Percentiles rank a stretch among this genome's conserved stretches.
These are phyloP conservation scores for Solanum pimpinellifolium DNA, from an alignment of 257 asterid genomes.

Conservation along the genomic window DNA sequence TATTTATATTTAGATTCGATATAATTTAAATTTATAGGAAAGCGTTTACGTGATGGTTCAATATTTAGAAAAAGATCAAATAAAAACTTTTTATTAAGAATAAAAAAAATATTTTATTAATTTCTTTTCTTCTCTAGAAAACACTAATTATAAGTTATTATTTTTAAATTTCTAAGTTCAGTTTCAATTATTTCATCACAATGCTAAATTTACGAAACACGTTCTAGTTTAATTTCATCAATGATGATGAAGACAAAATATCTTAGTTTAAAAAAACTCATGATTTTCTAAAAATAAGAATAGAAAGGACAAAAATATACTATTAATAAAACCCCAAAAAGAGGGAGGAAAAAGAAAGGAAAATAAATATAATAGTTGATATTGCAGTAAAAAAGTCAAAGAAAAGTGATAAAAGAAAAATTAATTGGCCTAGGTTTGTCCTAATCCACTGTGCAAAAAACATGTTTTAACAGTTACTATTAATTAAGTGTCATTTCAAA, in stretches of 20 bases:
- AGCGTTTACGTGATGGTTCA: fast-evolving
- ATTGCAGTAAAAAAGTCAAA: background rate
- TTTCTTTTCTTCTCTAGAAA: background rate
- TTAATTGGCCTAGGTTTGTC: background rate
- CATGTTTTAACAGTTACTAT: background rate
- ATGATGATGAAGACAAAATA: background rate
- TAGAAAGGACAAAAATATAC: background rate
- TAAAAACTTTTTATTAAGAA: background rate
- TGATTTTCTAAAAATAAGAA: background rate
- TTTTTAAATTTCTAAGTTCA: background rate
- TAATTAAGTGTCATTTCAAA: background rate
- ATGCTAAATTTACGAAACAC: background rate
- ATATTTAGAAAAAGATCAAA: background rate
- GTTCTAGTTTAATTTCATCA: background rate
- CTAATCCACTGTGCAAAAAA: background rate
- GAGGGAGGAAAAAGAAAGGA: background rate
- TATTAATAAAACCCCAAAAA: background rate
- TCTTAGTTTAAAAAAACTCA: background rate
- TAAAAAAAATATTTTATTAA: background rate
- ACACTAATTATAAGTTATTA: background rate
- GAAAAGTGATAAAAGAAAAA: background rate
- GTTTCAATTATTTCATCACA: background rate
- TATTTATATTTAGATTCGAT: background rate
- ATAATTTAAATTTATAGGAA: background rate
- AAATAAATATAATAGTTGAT: background rate